Base-by-base conservation (phyloP, 352 stramenopile genomes). In the Plasmopara muralis region DNA sequence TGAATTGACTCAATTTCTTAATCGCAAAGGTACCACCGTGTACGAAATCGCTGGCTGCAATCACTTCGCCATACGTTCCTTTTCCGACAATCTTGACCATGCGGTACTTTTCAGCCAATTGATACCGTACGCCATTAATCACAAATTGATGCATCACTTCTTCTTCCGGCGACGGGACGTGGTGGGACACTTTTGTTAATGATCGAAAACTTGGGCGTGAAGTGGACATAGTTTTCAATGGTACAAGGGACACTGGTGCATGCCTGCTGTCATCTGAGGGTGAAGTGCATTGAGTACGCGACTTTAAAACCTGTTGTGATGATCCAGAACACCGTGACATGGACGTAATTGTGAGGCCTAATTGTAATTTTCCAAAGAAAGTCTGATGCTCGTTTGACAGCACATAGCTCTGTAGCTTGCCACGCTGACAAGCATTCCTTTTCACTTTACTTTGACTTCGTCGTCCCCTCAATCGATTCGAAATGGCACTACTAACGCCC, bases 81-180 rank as follows among this genome's bases (percentile, higher is more conserved):
- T 90, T 89, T 29, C 83, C 83, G 6, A 93, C 83, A 38, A 93
- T 88, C 55, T 91, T 93, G 29, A 93, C 83, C 83, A 93, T 93
- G 18, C 83, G 83, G 53, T 93, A 93, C 50, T 91, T 91, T 45
- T 93, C 80, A 2, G 81, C 74, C 14, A 93, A 54, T 47, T 90
- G 80, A 57, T 89, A 93, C n/a, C 81, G 83, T 47, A 90, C 78
- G 38, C 83, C 81, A 42, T 85, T 90, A 57, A 93, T 93, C 20
- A 93, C 75, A 58, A 93, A 92, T 67, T 93, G 81, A 53, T 93
- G 83, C 77, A 93, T 89, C n/a, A 86, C 61, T 15, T 87, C 73
- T n/a, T 85, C 74, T 28, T 48, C 50, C 25, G 55, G 43, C 33
- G 61, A 60, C 28, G 55, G 44, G 47, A 25, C 20, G 20, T 25